A percentile compares a stretch with the other conserved stretches of the same genome.
phyloP scores from a whole-genome alignment of 2,329 filamentous ascomycete genomes.

The Ceratocystiopsis minuta region DNA sequence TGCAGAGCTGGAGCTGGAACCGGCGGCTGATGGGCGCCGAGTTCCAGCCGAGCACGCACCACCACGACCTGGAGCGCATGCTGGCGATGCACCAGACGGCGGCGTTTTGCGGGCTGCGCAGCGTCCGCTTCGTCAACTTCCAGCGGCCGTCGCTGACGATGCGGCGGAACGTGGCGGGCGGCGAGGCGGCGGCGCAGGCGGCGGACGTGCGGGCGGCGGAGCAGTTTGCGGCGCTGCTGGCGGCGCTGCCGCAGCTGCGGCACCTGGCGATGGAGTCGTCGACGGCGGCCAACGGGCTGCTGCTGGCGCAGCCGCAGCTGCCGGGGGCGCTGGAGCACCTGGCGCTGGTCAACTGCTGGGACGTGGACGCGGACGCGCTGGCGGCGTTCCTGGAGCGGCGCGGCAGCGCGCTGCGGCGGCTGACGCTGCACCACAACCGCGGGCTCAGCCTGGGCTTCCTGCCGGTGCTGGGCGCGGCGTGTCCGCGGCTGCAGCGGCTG shows the following conservation, averaged over 20 bases:
- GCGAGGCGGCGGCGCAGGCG: conserved; percentile 24
- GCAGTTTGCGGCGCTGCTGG: conserved; percentile 27
- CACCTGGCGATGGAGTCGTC: conserved; percentile 60
- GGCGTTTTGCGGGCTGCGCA: conserved; percentile 37
- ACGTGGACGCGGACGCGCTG: conserved; percentile 50
- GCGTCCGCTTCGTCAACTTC: conserved; percentile 44
- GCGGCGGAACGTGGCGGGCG: conserved; percentile 16
- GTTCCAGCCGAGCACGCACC: conserved; percentile 14
- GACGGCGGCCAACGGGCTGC: conserved; percentile 46
- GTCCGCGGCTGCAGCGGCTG: conserved; percentile 52
- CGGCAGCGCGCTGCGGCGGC: conserved; percentile 45
- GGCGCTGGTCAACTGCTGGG: conserved; percentile 62
- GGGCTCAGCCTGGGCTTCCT: conserved; percentile 62
- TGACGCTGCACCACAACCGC: conserved; percentile 64
- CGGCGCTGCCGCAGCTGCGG: conserved; percentile 41
- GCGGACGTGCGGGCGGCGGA: conserved; percentile 15
- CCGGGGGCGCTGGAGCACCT: conserved; percentile 49
- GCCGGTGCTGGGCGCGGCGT: conserved; percentile 43
- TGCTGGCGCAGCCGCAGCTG: conserved; percentile 47
- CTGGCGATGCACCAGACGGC: conserved; percentile 32
- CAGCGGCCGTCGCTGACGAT: conserved; percentile 33
- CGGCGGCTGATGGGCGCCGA: conserved; percentile 26
- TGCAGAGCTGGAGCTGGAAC: conserved; percentile 45
- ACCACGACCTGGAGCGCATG: conserved; percentile 30
- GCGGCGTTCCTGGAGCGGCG: conserved; percentile 46